A percentile compares a stretch with the other conserved stretches of the same genome.
Conservation (phyloP, 2,329 filamentous ascomycete species). For the Ophidiomyces ophidiicola region DNA sequence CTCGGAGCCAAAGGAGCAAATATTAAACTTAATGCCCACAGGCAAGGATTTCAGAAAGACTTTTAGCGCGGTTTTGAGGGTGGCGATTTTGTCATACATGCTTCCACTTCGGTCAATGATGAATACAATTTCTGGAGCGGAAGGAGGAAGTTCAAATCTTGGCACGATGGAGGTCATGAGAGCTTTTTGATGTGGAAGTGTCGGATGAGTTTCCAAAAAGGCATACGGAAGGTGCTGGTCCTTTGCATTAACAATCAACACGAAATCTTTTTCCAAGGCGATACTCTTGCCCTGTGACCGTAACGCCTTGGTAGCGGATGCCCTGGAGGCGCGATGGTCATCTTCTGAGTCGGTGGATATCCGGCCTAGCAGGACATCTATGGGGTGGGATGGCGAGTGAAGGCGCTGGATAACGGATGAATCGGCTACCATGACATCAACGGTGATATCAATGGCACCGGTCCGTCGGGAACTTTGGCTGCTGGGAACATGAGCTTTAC, state of each 20-base stretch:
- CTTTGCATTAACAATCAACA: conserved; percentile 46
- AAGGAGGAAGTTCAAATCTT: conserved; percentile 6
- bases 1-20: conserved; percentile 10
- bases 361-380: conserved; percentile 53
- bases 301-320: conserved; percentile 47
- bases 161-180: conserved; percentile 9
- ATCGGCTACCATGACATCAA: conserved; percentile 3
- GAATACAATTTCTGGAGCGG: conserved; percentile 10
- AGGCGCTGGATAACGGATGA: conserved; percentile 29
- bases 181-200: conserved; percentile 7
- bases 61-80: conserved; percentile 5
- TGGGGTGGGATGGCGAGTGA: background rate
- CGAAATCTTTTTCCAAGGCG: conserved; percentile 50
- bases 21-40: conserved; percentile 19
- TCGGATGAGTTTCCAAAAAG: conserved; percentile 42
- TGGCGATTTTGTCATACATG: conserved; percentile 7
- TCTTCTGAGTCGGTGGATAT: conserved; percentile 37
- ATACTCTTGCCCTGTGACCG: conserved; percentile 19
- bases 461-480: background rate
- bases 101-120: conserved; percentile 10
- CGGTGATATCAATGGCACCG: conserved; percentile 4
- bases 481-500: background rate
- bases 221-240: conserved; percentile 16
- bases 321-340: conserved; percentile 45
- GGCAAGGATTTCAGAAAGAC: conserved; percentile 11